Evolutionary conservation across 2,329 filamentous ascomycete species (phyloP).

Genomic region (Samsoniella hepiali): DNA sequence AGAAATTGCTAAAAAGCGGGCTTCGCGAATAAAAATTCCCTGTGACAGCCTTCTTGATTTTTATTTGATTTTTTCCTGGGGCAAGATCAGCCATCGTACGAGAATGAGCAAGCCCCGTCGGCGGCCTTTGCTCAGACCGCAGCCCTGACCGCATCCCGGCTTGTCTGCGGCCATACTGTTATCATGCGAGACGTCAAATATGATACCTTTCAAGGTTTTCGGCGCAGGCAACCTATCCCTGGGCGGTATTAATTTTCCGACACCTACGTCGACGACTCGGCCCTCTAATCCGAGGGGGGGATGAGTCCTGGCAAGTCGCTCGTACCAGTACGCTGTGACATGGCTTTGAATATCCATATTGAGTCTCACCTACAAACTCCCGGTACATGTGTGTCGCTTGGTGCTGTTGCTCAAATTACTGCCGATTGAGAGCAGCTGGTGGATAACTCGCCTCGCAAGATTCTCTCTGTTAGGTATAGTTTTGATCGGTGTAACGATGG

Average conservation of each 20-base stretch:
- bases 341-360: neutral
- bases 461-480: neutral
- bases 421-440: neutral
- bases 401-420: neutral
- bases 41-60: no score
- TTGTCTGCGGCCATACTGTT: neutral
- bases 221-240: neutral
- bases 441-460: neutral
- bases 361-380: neutral
- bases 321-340: neutral
- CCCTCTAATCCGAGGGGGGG: neutral
- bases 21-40: neutral
- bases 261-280: neutral
- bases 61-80: neutral
- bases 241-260: slow-evolving; percentile 3
- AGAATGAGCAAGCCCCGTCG: slow-evolving; percentile 6
- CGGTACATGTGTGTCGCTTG: neutral
- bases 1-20: slow-evolving; percentile 8
- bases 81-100: slow-evolving; percentile 17
- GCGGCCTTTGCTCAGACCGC: neutral
- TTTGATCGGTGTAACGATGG: neutral
- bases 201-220: neutral
- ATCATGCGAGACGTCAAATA: neutral
- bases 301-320: neutral
- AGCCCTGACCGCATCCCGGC: neutral